Conservation (phyloP, 2,329 filamentous ascomycete genomes). For the Periglandula ipomoeae region DNA sequence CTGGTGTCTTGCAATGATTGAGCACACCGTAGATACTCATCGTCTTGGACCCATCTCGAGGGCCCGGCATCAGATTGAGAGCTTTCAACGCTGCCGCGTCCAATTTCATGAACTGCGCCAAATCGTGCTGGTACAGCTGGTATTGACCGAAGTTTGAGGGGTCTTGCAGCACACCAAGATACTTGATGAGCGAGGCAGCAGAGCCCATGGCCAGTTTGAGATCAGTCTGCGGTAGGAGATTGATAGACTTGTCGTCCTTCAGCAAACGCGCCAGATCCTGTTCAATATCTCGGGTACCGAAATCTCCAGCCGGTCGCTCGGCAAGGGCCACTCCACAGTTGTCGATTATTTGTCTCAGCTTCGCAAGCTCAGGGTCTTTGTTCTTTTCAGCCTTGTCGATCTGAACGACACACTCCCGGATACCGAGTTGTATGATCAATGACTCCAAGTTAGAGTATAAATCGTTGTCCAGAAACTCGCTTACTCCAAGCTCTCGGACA, state of each 20-base stretch:
- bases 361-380: constrained; percentile 80
- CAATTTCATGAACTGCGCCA: constrained; percentile 96
- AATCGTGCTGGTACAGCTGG: constrained; percentile 91
- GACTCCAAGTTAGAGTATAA: constrained; percentile 97
- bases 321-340: constrained; percentile 87
- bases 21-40: constrained; percentile 94
- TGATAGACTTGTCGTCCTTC: constrained; percentile 73
- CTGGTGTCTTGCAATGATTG: constrained; percentile 95
- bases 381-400: constrained; percentile 69
- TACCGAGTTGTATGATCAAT: constrained; percentile 88
- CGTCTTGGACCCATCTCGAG: constrained; percentile 86
- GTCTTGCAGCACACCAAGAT: constrained; percentile 83
- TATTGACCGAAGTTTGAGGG: constrained; percentile 95
- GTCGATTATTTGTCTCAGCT: constrained; percentile 81
- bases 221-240: constrained; percentile 78
- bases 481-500: constrained; percentile 88
- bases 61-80: constrained; percentile 93
- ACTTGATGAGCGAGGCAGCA: constrained; percentile 87
- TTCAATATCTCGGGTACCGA: constrained; percentile 85
- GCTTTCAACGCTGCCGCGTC: constrained; percentile 91
- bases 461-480: constrained; percentile 98
- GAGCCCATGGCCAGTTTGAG: constrained; percentile 94
- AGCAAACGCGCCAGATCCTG: constrained; percentile 83
- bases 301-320: constrained; percentile 68
- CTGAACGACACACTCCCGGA: constrained; percentile 87